Conservation (phyloP, 108 stramenopile species). For the Conticribra guillardii region DNA sequence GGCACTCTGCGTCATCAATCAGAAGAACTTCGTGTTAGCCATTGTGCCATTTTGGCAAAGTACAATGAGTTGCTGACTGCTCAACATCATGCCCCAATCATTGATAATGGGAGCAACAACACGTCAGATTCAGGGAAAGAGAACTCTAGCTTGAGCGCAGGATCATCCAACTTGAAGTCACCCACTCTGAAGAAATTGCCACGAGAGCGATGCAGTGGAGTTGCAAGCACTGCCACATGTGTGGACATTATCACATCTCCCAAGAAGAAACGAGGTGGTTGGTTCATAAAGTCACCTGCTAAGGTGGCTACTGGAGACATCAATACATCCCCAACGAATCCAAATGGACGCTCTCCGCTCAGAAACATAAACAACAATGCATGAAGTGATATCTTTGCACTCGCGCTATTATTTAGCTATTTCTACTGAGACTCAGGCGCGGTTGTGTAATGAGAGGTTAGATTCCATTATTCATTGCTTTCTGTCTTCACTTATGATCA, state of each 20-base stretch:
- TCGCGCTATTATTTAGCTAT: no score
- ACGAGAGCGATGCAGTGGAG: constrained; percentile 39
- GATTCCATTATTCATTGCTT: no score
- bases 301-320: constrained; percentile 21
- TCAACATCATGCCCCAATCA: not conserved
- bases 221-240: constrained; percentile 26
- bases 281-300: constrained; percentile 42
- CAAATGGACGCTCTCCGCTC: constrained; percentile 27
- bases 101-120: not conserved
- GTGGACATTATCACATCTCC: constrained; percentile 30
- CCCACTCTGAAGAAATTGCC: constrained; percentile 39
- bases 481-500: no score
- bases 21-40: constrained; percentile 38
- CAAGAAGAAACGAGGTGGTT: constrained; percentile 20
- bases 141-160: constrained; percentile 3
- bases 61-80: constrained; percentile 37
- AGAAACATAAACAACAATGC: constrained; percentile 26
- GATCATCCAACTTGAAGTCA: constrained; percentile 2
- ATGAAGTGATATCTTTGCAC: no score
- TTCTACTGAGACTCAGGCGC: no score
- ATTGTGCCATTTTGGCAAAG: constrained; percentile 28
- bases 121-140: constrained; percentile 6
- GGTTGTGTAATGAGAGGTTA: no score
- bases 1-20: constrained; percentile 45
- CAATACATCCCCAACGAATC: constrained; percentile 15